Base-by-base conservation (phyloP, 2,329 filamentous ascomycete genomes). In the Capronia americana region DNA sequence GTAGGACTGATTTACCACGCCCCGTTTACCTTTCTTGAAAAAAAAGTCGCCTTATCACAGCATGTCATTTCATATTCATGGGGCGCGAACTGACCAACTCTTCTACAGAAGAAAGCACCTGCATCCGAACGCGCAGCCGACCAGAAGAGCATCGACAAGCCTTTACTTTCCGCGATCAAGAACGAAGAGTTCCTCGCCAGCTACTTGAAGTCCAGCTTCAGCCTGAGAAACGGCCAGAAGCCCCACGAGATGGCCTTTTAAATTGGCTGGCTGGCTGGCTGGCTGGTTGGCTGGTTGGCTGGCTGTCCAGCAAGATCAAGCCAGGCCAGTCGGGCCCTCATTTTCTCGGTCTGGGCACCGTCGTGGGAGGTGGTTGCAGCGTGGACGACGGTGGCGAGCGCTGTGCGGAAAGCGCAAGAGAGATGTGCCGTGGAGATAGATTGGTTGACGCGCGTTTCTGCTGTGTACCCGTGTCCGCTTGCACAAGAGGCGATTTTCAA, bases 221-320 rank as follows among this genome's bases (percentile, higher is more conserved):
- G 92, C 89, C 90, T 99, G 84, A 92, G 94, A 86, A 97, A 93
- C 88, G 95, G 95, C 80, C 94, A 99, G 88, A 93, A 94, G 90
- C 95, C 95, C 85, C 95, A 99, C 87, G 92, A 96, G 90, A 98
- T 99, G 95, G 92, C 92, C 86, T 99, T 94, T 89, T 99, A 97
- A 55, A 20, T 77, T n/a, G 46, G 28, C 24, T n/a, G 17, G 24
- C 48, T 14, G 6, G 38, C 38, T n/a, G 38, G 38, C 38, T 44
- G 14, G 38, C 32, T 34, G 32, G 32, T 10, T 34, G 32, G 32
- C 7, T 34, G 32, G 4, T 17, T n/a, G 38, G 14, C 17, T n/a
- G 38, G 38, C 17, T 41, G 38, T 41, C 38, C 7, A n/a, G 17
- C 38, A 5, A 44, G 7, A 17, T n/a, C 38, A n/a, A 44, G 17